phyloP scores from a whole-genome alignment of 225 moss, liverwort and hornwort species.

The Antitrichia curtipendula region DNA sequence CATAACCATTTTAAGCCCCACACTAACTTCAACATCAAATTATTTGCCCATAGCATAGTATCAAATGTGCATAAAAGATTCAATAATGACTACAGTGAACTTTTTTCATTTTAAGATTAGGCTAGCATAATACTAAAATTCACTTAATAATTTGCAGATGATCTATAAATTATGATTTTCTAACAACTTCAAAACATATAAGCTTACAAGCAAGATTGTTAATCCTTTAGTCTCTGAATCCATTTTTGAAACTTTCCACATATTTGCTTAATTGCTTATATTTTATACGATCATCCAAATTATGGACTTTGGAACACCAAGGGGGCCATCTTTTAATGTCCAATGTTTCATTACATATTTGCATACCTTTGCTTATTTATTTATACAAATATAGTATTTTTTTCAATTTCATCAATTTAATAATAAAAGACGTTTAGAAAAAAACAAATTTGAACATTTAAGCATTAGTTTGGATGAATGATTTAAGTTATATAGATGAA shows the following conservation, averaged over 20 bases:
- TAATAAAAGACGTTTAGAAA: too few species aligned
- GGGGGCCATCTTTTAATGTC: not conserved
- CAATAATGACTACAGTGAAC: too few species aligned
- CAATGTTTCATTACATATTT: too few species aligned
- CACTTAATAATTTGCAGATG: not conserved
- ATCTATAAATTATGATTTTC: not conserved
- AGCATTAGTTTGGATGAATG: not conserved
- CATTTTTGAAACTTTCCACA: not conserved
- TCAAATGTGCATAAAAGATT: too few species aligned
- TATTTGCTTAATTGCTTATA: not conserved
- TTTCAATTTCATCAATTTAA: not conserved
- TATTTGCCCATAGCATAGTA: too few species aligned
- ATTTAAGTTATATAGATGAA: not conserved
- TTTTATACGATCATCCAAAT: not conserved
- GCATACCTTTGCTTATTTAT: not conserved
- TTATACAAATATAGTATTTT: not conserved
- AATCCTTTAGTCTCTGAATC: not conserved
- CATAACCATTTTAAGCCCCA: too few species aligned
- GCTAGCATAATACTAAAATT: too few species aligned
- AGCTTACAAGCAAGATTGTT: not conserved
- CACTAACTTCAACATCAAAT: too few species aligned
- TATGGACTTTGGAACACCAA: accelerated
- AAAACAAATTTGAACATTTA: too few species aligned
- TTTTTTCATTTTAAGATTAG: too few species aligned
- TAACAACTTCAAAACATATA: too few species aligned